Evolutionary conservation across 1,139 yeast genomes (phyloP).

Genomic region (Geotrichum candidum): DNA sequence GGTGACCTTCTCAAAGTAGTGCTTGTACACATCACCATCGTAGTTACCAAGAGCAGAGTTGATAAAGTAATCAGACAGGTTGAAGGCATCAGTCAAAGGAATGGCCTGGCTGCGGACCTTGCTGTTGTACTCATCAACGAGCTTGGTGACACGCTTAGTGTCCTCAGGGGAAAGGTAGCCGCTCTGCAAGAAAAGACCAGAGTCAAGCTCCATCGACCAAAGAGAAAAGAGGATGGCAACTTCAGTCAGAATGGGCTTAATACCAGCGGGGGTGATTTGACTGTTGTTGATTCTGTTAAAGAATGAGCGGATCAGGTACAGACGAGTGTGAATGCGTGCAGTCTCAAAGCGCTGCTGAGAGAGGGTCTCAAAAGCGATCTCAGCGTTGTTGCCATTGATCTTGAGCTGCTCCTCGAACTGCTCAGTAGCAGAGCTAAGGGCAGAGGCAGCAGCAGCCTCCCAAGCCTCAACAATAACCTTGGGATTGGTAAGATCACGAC

Average conservation of each 20-base stretch:
- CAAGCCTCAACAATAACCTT: conserved; percentile 33
- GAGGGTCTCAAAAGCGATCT: conserved; percentile 34
- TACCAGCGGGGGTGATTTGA: conserved; percentile 20
- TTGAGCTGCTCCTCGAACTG: conserved; percentile 19
- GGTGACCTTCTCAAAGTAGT: conserved; percentile 47
- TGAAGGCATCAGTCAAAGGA: conserved; percentile 85
- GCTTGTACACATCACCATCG: conserved; percentile 81
- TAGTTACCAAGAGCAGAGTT: conserved; percentile 81
- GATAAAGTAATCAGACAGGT: conserved; percentile 75
- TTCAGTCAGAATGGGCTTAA: conserved; percentile 40
- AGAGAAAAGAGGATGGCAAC: conserved; percentile 61
- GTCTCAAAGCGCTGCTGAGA: conserved; percentile 36
- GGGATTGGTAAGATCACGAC: conserved; percentile 22
- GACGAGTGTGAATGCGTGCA: conserved; percentile 34
- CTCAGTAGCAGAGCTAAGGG: conserved; percentile 30
- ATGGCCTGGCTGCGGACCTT: conserved; percentile 59
- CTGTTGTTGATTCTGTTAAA: conserved; percentile 25
- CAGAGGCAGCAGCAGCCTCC: conserved; percentile 36
- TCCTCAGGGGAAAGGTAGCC: conserved; percentile 43
- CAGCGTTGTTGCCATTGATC: conserved; percentile 24
- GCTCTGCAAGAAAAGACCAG: conserved; percentile 68
- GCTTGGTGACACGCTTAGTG: conserved; percentile 32
- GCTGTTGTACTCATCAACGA: conserved; percentile 36
- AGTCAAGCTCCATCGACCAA: conserved; percentile 66
- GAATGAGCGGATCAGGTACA: conserved; percentile 32